Evolutionary conservation across 163 green algal genomes (phyloP), one percentile per base, ranked within the genome.

Genomic region (Scenedesmus sp.): DNA sequence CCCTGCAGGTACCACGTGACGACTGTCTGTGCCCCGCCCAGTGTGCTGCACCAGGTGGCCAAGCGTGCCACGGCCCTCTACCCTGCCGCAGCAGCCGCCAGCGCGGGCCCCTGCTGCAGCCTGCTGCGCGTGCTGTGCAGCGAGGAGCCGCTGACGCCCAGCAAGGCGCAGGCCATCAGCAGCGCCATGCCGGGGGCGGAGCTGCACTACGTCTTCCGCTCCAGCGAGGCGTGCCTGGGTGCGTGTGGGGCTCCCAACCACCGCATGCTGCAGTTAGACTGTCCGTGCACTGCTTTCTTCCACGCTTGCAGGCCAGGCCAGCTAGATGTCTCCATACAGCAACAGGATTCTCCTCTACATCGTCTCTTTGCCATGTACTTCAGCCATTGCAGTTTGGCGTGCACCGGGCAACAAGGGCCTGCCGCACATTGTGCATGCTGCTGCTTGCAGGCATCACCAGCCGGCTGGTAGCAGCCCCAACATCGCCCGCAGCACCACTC

Each of bases 81-180:
- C 35, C 37, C 72, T 6, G 30, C 35, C 1, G 72, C 15, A 49
- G 72, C 72, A 46, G 72, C 72, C 35, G 13, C 33, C 26, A 35
- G 72, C 72, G 24, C 33, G 3, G 72, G 35, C 35, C 72, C 72
- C 72, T 81, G 72, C 37, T 30, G 35, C 72, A 81, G 72, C 37
- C 37, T 81, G 72, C 35, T 49, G 72, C 72, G 72, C 16, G 72
- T 81, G 72, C 72, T 81, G 35, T 81, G 35, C 37, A 46, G 72
- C 7, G 72, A 46, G 72, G 72, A 81, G 35, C 35, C 72, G 35
- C 37, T 81, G 12, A 81, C 72, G 5, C 35, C 72, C 72, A 33
- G 35, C 35, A 81, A 49, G 35, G 72, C 72, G 18, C 18, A 30
- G 35, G 72, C 35, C 16, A 46, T 81, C 16, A 44, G 37, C 35